Percentiles rank a stretch among this genome's conserved stretches.
Conservation (phyloP, 2,329 filamentous ascomycete genomes). For the Colletotrichum siamense region DNA sequence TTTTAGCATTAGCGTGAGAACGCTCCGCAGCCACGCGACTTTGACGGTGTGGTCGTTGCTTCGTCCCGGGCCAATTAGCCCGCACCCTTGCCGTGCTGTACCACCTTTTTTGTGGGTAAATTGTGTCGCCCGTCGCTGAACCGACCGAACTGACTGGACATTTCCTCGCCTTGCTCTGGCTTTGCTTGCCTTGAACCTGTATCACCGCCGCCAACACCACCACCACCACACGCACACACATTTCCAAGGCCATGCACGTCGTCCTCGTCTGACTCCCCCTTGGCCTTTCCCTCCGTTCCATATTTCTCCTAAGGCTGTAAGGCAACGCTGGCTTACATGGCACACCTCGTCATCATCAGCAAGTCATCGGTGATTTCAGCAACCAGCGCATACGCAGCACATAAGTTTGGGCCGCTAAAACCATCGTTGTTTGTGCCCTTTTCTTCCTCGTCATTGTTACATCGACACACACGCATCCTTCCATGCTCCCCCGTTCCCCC, state of each 20-base stretch:
- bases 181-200: neutral
- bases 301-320: neutral
- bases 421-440: neutral
- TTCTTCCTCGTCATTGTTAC: neutral
- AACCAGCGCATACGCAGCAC: neutral
- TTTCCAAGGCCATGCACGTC: neutral
- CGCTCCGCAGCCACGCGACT: constrained; percentile 16
- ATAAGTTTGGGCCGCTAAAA: neutral
- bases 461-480: neutral
- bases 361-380: neutral
- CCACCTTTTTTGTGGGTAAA: constrained; percentile 7
- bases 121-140: neutral
- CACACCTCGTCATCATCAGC: neutral
- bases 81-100: neutral
- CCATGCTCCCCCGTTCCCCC: neutral
- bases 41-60: neutral
- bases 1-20: constrained; percentile 14
- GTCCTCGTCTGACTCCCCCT: neutral
- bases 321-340: neutral
- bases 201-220: neutral
- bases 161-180: neutral
- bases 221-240: neutral
- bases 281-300: neutral
- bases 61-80: neutral
- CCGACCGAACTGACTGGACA: neutral